Conservation (phyloP, 768 basidiomycete genomes). For the Suillus ampliporus region DNA sequence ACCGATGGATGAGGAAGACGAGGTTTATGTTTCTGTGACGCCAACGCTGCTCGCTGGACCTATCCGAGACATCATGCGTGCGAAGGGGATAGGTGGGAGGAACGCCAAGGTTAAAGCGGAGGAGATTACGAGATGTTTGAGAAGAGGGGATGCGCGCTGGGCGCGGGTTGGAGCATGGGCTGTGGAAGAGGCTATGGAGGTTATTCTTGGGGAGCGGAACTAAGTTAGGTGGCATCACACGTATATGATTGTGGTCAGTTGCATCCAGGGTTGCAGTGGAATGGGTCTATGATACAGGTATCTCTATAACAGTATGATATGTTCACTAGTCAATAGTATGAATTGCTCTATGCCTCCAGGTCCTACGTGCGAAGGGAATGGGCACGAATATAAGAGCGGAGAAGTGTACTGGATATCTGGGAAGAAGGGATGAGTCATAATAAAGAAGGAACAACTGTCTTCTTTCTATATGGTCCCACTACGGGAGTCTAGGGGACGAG, state of each 20-base stretch:
- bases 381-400: too few relatives aligned
- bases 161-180: conserved; percentile 65
- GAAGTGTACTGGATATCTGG: too few relatives aligned
- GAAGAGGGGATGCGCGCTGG: conserved; percentile 67
- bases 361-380: too few relatives aligned
- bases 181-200: conserved; percentile 62
- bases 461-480: too few relatives aligned
- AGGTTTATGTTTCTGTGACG: conserved; percentile 70
- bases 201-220: conserved; percentile 17
- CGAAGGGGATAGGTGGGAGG: conserved; percentile 32
- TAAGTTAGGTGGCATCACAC: not conserved
- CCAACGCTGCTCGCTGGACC: conserved; percentile 51
- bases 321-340: not conserved
- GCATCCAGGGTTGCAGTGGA: not conserved
- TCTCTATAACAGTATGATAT: not conserved
- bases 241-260: not conserved
- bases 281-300: not conserved
- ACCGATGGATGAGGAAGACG: conserved; percentile 61
- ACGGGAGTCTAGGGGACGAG: too few relatives aligned
- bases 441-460: too few relatives aligned
- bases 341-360: conserved; percentile 16
- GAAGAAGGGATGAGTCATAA: too few relatives aligned
- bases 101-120: conserved; percentile 20
- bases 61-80: conserved; percentile 52
- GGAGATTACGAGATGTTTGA: conserved; percentile 53